Conservation (phyloP, 768 basidiomycete species). For the Serendipita sp. region DNA sequence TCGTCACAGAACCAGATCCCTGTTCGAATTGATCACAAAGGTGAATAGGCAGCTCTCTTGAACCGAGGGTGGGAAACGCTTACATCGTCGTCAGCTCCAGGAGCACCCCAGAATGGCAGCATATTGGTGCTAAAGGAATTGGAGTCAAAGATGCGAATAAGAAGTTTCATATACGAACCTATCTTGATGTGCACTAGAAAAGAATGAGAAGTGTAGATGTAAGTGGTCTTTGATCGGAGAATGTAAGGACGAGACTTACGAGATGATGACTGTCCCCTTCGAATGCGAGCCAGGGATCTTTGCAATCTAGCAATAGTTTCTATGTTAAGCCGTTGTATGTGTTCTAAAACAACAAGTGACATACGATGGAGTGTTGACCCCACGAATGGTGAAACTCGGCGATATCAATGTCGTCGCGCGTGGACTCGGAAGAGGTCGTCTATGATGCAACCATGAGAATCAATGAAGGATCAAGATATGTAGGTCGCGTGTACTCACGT, state of each 20-base stretch:
- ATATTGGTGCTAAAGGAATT: constrained; percentile 12
- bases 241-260: not conserved
- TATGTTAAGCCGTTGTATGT: not conserved
- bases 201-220: not conserved
- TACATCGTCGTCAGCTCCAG: constrained; percentile 19
- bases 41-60: constrained; percentile 19
- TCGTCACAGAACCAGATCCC: constrained; percentile 54
- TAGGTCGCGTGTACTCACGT: constrained; percentile 27
- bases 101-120: constrained; percentile 17
- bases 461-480: not conserved
- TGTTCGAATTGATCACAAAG: constrained; percentile 45
- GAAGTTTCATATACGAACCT: constrained; percentile 27
- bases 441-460: not conserved
- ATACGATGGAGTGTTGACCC: constrained; percentile 69
- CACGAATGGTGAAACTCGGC: constrained; percentile 64
- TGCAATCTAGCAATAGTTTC: constrained; percentile 34
- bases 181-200: constrained; percentile 56
- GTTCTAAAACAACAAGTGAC: constrained; percentile 13
- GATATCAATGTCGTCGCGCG: constrained; percentile 39
- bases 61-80: not conserved
- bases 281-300: constrained; percentile 55
- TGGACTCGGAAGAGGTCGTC: constrained; percentile 26
- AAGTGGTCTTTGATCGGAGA: not conserved
- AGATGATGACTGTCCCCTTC: constrained; percentile 46
- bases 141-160: constrained; percentile 43